Conservation (phyloP, 495 filamentous ascomycete species). For the Hypoxylon crocopeplum region DNA sequence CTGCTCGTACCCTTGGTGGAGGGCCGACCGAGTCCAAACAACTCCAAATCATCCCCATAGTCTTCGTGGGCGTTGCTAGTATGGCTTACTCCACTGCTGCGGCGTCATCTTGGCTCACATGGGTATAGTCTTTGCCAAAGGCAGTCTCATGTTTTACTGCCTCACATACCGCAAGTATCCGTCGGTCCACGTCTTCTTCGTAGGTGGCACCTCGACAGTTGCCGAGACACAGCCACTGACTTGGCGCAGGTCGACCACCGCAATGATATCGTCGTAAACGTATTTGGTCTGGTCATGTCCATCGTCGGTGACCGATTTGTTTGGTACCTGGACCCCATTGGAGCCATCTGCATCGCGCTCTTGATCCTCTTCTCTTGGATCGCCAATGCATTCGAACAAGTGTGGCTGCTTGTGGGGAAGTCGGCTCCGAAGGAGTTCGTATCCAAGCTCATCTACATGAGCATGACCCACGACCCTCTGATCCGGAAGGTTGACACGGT, state of each 20-base stretch:
- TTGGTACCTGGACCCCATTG: slow-evolving; percentile 64
- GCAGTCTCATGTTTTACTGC: slow-evolving; percentile 60
- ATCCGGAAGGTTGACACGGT: slow-evolving; percentile 62
- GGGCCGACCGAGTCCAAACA: slow-evolving; percentile 47
- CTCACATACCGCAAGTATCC: slow-evolving; percentile 58
- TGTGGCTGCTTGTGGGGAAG: slow-evolving; percentile 64
- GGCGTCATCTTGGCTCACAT: slow-evolving; percentile 13
- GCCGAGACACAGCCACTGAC: slow-evolving; percentile 18
- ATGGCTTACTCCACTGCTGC: slow-evolving; percentile 27
- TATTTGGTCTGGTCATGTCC: slow-evolving; percentile 62
- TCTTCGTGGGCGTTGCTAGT: slow-evolving; percentile 61
- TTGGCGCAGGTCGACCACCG: slow-evolving; percentile 54
- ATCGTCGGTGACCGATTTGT: slow-evolving; percentile 58
- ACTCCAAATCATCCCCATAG: slow-evolving; percentile 58
- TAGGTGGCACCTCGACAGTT: slow-evolving; percentile 25
- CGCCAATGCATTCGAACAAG: slow-evolving; percentile 61
- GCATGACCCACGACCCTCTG: slow-evolving; percentile 59
- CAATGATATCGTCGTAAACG: slow-evolving; percentile 63
- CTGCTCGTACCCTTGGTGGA: slow-evolving; percentile 51
- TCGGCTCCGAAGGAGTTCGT: slow-evolving; percentile 60
- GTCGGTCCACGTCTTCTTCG: slow-evolving; percentile 60
- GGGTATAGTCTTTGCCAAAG: slow-evolving; percentile 53
- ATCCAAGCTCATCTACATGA: slow-evolving; percentile 64
- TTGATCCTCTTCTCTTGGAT: slow-evolving; percentile 63
- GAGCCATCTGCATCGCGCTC: slow-evolving; percentile 61